Percentiles rank a stretch among this genome's conserved stretches.
phyloP scores from a whole-genome alignment of 345 rosid species.

The Kernera saxatilis region DNA sequence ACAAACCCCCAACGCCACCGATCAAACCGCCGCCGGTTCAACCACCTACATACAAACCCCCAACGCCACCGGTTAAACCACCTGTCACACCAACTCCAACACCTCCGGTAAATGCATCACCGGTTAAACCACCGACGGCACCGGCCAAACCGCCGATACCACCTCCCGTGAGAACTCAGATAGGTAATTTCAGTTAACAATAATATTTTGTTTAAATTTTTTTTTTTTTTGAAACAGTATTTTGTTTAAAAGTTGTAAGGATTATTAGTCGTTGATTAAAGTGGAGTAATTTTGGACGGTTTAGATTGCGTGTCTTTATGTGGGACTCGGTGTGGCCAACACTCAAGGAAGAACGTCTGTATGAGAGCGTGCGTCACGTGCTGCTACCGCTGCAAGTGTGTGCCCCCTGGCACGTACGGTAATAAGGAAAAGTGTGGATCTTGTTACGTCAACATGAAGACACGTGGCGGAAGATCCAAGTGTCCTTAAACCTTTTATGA shows the following conservation, averaged over 20 bases:
- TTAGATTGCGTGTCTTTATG: constrained; percentile 76
- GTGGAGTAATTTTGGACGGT: constrained; percentile 7
- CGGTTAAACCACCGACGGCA: constrained; percentile 7
- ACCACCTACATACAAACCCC: neutral
- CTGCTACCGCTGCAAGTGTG: constrained; percentile 89
- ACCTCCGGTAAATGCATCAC: neutral
- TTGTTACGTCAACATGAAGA: constrained; percentile 84
- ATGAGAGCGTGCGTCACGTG: constrained; percentile 81
- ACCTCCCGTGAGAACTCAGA: constrained; percentile 46
- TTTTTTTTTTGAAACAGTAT: neutral
- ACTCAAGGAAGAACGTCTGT: constrained; percentile 66
- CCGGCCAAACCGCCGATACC: constrained; percentile 15
- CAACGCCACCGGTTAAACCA: constrained; percentile 16
- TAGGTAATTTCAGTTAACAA: constrained; percentile 36
- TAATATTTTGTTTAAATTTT: neutral
- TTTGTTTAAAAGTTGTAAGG: neutral
- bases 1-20: constrained; percentile 12
- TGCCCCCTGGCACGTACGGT: constrained; percentile 93
- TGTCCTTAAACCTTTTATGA: constrained; percentile 47
- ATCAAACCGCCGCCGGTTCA: neutral
- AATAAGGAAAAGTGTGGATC: constrained; percentile 77
- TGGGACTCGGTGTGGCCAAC: constrained; percentile 60
- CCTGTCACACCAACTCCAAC: no score
- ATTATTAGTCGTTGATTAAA: neutral
- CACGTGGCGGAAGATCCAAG: constrained; percentile 51